Conservation (phyloP, 257 asterid genomes). For the Lycium barbarum region DNA sequence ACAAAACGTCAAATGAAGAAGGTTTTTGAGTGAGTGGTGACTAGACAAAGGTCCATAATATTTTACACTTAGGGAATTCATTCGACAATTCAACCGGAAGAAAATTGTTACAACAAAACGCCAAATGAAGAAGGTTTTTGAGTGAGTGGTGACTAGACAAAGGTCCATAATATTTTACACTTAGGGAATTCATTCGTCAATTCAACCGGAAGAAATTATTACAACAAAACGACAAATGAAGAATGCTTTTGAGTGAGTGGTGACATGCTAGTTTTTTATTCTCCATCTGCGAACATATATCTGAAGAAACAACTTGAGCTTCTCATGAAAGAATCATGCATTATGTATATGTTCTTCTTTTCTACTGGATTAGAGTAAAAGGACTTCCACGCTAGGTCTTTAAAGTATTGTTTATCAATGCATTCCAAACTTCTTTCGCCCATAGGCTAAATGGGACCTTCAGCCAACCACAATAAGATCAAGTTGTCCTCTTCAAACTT, state of each 20-base stretch:
- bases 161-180: constrained; percentile 46
- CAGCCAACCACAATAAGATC: constrained; percentile 42
- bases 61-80: constrained; percentile 35
- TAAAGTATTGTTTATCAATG: constrained; percentile 45
- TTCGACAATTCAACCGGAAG: neutral
- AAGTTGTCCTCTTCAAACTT: constrained; percentile 34
- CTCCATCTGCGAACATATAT: constrained; percentile 32
- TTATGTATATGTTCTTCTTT: constrained; percentile 35
- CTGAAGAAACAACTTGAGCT: constrained; percentile 42
- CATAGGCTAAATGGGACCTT: constrained; percentile 46
- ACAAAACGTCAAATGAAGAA: constrained; percentile 45
- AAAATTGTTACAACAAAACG: constrained; percentile 22
- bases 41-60: too few species aligned
- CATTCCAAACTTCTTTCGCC: constrained; percentile 44
- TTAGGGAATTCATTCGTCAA: constrained; percentile 27
- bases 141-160: constrained; percentile 20
- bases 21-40: neutral
- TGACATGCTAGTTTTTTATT: constrained; percentile 1
- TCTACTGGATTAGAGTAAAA: constrained; percentile 37
- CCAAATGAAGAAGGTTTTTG: constrained; percentile 41
- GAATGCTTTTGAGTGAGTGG: constrained; percentile 27
- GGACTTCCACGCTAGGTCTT: constrained; percentile 43
- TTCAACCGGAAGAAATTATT: neutral
- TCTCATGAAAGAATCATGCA: constrained; percentile 52
- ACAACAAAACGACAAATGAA: constrained; percentile 40